Evolutionary conservation across 148 eudicot species (phyloP).

Genomic region (Heliosperma pusillum): DNA sequence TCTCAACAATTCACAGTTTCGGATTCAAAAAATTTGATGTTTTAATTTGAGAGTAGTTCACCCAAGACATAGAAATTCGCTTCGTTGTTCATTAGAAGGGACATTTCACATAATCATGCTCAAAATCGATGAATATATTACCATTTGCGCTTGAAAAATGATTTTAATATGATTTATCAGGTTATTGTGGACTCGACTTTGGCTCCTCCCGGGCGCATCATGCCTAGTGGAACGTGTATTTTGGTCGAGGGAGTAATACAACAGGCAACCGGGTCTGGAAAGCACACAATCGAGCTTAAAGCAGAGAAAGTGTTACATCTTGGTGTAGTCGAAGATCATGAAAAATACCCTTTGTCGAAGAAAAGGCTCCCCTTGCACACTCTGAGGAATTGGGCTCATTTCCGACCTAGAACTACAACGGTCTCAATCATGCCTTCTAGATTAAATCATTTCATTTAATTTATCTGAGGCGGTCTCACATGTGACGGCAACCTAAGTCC

Average conservation of each 20-base stretch:
- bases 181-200: slow-evolving; percentile 71
- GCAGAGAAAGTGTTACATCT: slow-evolving; percentile 68
- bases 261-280: slow-evolving; percentile 50
- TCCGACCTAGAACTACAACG: slow-evolving; percentile 90
- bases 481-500: too few relatives aligned
- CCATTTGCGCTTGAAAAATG: background rate
- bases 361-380: slow-evolving; percentile 63
- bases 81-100: too few relatives aligned
- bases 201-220: slow-evolving; percentile 48
- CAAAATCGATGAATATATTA: too few relatives aligned
- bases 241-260: slow-evolving; percentile 72
- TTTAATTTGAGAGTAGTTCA: too few relatives aligned
- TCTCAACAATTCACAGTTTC: too few relatives aligned
- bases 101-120: too few relatives aligned
- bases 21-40: too few relatives aligned
- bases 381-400: slow-evolving; percentile 65
- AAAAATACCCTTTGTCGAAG: slow-evolving; percentile 73
- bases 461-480: too few relatives aligned
- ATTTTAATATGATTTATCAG: slow-evolving; percentile 31
- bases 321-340: slow-evolving; percentile 71
- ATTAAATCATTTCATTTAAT: too few relatives aligned
- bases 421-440: slow-evolving; percentile 30
- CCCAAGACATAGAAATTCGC: too few relatives aligned
- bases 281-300: slow-evolving; percentile 68
- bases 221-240: slow-evolving; percentile 74